phyloP scores from a whole-genome alignment of 352 stramenopile species.

The Phytophthora fragariae region DNA sequence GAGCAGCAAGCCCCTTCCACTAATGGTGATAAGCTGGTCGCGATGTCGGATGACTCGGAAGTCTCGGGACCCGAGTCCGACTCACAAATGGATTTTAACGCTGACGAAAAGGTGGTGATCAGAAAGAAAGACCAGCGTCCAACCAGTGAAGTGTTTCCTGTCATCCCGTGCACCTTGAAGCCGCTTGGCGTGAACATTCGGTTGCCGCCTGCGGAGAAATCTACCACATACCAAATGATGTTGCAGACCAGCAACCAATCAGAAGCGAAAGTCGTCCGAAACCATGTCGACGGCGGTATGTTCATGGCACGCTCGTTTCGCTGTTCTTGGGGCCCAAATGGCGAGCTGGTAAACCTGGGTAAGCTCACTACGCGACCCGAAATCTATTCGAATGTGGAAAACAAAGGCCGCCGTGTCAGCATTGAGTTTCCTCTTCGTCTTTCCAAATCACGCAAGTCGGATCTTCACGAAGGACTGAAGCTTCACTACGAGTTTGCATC shows the following conservation, averaged over 20 bases:
- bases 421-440: slow-evolving; percentile 66
- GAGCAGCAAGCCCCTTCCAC: slow-evolving; percentile 16
- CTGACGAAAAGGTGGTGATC: slow-evolving; percentile 23
- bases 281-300: slow-evolving; percentile 68
- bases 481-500: slow-evolving; percentile 67
- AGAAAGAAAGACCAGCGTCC: slow-evolving; percentile 32
- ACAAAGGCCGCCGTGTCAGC: slow-evolving; percentile 36
- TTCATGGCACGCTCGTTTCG: slow-evolving; percentile 86
- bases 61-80: slow-evolving; percentile 10
- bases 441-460: slow-evolving; percentile 41
- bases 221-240: slow-evolving; percentile 78
- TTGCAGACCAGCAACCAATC: slow-evolving; percentile 48
- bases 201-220: slow-evolving; percentile 49
- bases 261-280: slow-evolving; percentile 46
- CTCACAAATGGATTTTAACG: slow-evolving; percentile 26
- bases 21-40: slow-evolving; percentile 30
- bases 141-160: slow-evolving; percentile 50
- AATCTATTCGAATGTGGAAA: slow-evolving; percentile 28
- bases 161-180: slow-evolving; percentile 42
- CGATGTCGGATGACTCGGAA: slow-evolving; percentile 16
- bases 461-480: slow-evolving; percentile 62
- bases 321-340: slow-evolving; percentile 83
- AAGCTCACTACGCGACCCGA: slow-evolving; percentile 45
- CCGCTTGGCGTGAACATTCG: slow-evolving; percentile 31
- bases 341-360: slow-evolving; percentile 73